Evolutionary conservation across 169 alveolate species (phyloP).

Genomic region (Cytauxzoon felis): DNA sequence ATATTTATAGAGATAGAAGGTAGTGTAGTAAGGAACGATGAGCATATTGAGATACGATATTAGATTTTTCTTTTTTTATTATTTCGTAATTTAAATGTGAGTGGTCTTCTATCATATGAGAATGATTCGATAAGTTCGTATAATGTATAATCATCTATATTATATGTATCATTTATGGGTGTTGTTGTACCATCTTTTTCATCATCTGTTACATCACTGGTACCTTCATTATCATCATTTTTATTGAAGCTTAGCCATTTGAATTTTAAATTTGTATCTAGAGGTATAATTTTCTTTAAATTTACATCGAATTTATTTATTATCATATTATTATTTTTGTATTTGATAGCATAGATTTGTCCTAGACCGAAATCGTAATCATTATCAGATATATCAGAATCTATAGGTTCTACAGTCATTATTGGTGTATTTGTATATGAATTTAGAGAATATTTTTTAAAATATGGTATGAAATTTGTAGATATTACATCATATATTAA

Average conservation of each 20-base stretch:
- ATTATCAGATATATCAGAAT: slow-evolving; percentile 57
- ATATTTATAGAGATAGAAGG: no score
- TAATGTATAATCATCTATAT: slow-evolving; percentile 10
- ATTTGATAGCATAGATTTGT: slow-evolving; percentile 33
- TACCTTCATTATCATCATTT: slow-evolving; percentile 1
- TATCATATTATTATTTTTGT: not conserved
- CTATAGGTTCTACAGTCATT: slow-evolving; percentile 59
- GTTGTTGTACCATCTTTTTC: not conserved
- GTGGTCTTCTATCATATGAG: slow-evolving; percentile 56
- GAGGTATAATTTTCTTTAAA: slow-evolving; percentile 10
- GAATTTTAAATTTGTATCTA: slow-evolving; percentile 28
- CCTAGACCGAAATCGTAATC: slow-evolving; percentile 50
- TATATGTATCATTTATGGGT: slow-evolving; percentile 12
- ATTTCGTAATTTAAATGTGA: slow-evolving; percentile 7
- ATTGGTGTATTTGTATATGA: slow-evolving; percentile 16
- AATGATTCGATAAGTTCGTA: slow-evolving; percentile 52
- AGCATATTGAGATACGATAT: no score
- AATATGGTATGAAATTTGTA: slow-evolving; percentile 67
- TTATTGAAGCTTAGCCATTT: slow-evolving; percentile 15
- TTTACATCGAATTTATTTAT: slow-evolving; percentile 36
- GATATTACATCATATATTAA: slow-evolving; percentile 54
- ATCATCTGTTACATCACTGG: slow-evolving; percentile 3
- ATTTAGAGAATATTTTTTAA: slow-evolving; percentile 34
- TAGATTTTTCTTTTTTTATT: not conserved
- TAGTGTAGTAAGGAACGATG: no score